Evolutionary conservation across 2,329 filamentous ascomycete species (phyloP), one percentile per base, ranked within the genome.

Genomic region (Pseudopithomyces maydicus): DNA sequence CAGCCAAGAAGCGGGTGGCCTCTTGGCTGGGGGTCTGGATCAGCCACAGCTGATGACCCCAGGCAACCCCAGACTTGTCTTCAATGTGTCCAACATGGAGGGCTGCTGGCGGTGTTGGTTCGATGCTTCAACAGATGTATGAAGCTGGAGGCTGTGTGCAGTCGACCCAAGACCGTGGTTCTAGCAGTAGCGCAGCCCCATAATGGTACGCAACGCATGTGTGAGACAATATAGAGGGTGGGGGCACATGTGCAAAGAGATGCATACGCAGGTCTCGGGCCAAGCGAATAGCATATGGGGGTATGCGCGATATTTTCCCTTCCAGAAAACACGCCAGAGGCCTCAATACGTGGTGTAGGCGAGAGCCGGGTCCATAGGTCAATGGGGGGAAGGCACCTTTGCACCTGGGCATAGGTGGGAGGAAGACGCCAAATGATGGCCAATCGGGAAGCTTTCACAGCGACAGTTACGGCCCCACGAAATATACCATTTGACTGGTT

Each of bases 11-110:
- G 56, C 44, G 46, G 58, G 61, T 52, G 64, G 51, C 47, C 35
- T 63, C 71, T 71, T 73, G 66, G 70, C 67, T 51, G 12, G 56
- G 51, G 65, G 70, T 68, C 71, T 74, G 64, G 71, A 72, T 65
- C 69, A 66, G 70, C 70, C 69, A 71, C 64, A 56, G 61, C 56
- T 69, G 57, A 59, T 67, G 57, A 62, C 55, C 65, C 63, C 61
- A 48, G 23, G 19, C 29, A 56, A 62, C 55, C 65, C 63, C 61
- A 48, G 23, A 29, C 29, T 15, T 35, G 12, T 19, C 20, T 19
- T 39, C 10, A 33, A 14, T n/a, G 8, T 23, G 23, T 14, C 36
- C 22, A 10, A 22, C 19, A 26, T 20, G n/a, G 39, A 52, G 20
- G 14, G 20, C 29, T 19, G 29, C 29, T 44, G 32, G 41, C 26